Evolutionary conservation across 306 rosid genomes (phyloP), one percentile per base, ranked within the genome.

Genomic region (Pachyrhizus erosus): DNA sequence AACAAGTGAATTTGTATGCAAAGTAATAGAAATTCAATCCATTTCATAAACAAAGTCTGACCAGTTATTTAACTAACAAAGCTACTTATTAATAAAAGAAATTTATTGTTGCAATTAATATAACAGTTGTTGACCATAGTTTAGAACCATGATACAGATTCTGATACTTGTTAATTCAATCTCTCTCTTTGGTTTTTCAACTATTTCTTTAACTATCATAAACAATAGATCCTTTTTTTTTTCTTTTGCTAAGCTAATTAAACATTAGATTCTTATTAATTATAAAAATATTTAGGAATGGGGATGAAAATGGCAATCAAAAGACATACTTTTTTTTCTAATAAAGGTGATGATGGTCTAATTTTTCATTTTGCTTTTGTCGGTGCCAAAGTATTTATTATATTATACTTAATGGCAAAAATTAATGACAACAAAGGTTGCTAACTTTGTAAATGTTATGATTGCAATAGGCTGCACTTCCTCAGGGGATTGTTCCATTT

Each of bases 401-500:
- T 10, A 13, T 69, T 20, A 23, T 69, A 37, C 20, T 55, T 11
- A 31, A 2, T 75, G 54, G 18, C 27, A 21, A 39, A 68, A 9
- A 68, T 21, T 67, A 20, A 20, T 34, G 26, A 20, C 5, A 3
- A 37, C 42, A 37, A 37, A 64, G 10, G 9, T 67, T 58, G n/a
- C 70, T 84, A 18, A 75, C 68, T 54, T 1, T n/a, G 62, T 7
- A 52, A 76, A 58, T 57, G 48, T 52, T 14, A 58, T 78, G 39
- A 23, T 64, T 77, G 48, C 10, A 76, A 52, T 73, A 94, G 97
- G 98, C 98, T 60, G 97, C 98, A n/a, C 94, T 94, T 83, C 98
- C 98, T 9, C 98, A 94, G 87, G 98, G 98, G 33, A 90, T 94
- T 70, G 98, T 94, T 78, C 97, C 98, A 0, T 94, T 94, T 65